phyloP scores from a whole-genome alignment of 1,139 yeast genomes.

The Yamadazyma jaroonii region DNA sequence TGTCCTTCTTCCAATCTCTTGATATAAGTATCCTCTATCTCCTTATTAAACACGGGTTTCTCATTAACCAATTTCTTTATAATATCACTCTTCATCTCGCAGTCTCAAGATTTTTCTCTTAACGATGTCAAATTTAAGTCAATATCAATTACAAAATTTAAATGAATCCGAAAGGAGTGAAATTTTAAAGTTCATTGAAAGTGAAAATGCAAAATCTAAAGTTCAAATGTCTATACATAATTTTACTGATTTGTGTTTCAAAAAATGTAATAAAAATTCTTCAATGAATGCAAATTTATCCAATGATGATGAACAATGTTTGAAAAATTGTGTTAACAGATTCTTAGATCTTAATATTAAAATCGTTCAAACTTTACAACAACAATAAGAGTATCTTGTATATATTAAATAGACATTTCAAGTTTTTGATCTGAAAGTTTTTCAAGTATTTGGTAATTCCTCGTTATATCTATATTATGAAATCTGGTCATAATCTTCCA shows the following conservation, averaged over 20 bases:
- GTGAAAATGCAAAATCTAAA: slow-evolving; percentile 84
- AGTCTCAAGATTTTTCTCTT: not conserved
- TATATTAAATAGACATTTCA: slow-evolving; percentile 3
- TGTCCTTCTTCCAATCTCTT: slow-evolving; percentile 29
- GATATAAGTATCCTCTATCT: slow-evolving; percentile 21
- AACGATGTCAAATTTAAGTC: slow-evolving; percentile 57
- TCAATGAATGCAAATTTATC: slow-evolving; percentile 53
- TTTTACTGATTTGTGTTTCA: slow-evolving; percentile 89
- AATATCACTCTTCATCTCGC: not conserved
- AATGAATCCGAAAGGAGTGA: slow-evolving; percentile 75
- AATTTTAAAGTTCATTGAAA: slow-evolving; percentile 70
- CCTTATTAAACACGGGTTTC: slow-evolving; percentile 4
- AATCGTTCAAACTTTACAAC: slow-evolving; percentile 60
- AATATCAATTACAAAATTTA: slow-evolving; percentile 57
- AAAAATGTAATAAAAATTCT: slow-evolving; percentile 64
- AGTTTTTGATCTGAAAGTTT: not conserved
- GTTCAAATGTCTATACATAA: slow-evolving; percentile 83
- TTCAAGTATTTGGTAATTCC: not conserved
- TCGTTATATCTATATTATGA: not conserved
- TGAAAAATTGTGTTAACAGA: slow-evolving; percentile 78
- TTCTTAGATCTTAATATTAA: slow-evolving; percentile 85
- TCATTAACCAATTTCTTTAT: slow-evolving; percentile 6
- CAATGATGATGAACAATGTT: slow-evolving; percentile 64
- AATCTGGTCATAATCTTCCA: slow-evolving; percentile 18
- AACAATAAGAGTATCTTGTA: slow-evolving; percentile 14